phyloP scores from a whole-genome alignment of 192 early-diverging fungal species.

The Cetraspora pellucida region DNA sequence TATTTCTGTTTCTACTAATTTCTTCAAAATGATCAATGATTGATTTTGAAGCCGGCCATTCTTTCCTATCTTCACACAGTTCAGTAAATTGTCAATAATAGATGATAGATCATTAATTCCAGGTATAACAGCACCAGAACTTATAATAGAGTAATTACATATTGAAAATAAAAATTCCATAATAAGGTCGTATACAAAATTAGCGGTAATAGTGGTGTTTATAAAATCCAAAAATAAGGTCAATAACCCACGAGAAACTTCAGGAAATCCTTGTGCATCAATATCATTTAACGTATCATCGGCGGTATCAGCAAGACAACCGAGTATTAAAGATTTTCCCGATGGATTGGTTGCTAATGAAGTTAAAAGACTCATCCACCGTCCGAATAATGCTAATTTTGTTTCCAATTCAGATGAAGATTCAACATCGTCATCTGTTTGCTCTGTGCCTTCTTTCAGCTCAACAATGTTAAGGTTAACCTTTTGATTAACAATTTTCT shows the following conservation, averaged over 20 bases:
- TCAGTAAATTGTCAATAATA: conserved; percentile 20
- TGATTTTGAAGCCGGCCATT: conserved; percentile 16
- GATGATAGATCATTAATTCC: conserved; percentile 9
- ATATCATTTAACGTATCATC: conserved; percentile 10
- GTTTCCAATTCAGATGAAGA: conserved; percentile 24
- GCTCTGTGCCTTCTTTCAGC: background rate
- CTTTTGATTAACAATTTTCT: background rate
- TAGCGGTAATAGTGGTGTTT: background rate
- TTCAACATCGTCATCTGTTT: background rate
- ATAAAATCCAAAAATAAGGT: conserved; percentile 22
- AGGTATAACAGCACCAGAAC: background rate
- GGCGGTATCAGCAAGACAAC: background rate
- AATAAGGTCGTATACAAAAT: conserved; percentile 29
- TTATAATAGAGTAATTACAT: conserved; percentile 20
- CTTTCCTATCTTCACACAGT: conserved; percentile 22
- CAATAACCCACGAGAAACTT: background rate
- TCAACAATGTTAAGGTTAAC: background rate
- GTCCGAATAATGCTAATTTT: conserved; percentile 23
- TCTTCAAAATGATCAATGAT: conserved; percentile 17
- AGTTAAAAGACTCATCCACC: conserved; percentile 35
- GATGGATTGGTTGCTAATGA: conserved; percentile 4
- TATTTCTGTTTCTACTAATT: conserved; percentile 31
- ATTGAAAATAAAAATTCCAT: conserved; percentile 34
- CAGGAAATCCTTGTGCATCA: background rate
- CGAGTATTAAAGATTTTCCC: conserved; percentile 21